A percentile compares a stretch with the other conserved stretches of the same genome.
These are phyloP conservation scores for Pisolithus albus DNA, from an alignment of 768 basidiomycete species.

Conservation along the genomic window DNA sequence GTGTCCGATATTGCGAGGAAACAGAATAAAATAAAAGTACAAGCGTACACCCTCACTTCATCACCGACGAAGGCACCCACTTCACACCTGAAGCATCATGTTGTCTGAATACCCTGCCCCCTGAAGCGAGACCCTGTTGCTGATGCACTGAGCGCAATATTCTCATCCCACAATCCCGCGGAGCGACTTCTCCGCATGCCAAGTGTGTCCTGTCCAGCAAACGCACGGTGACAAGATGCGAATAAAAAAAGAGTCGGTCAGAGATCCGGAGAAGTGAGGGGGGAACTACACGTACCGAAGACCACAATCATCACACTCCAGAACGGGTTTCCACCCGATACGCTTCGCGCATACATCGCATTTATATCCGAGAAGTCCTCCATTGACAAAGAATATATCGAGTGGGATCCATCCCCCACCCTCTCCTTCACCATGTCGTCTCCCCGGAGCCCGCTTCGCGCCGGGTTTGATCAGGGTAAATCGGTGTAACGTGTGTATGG, in stretches of 20 bases:
- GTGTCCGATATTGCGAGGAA: no score
- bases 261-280: slow-evolving; percentile 4
- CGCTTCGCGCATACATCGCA: slow-evolving; percentile 77
- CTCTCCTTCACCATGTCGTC: neutral
- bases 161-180: slow-evolving; percentile 68
- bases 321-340: slow-evolving; percentile 77
- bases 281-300: slow-evolving; percentile 42
- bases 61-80: neutral
- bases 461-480: slow-evolving; percentile 85
- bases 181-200: slow-evolving; percentile 81
- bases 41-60: neutral
- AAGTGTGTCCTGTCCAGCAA: slow-evolving; percentile 58
- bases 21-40: neutral
- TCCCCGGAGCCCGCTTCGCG: slow-evolving; percentile 38
- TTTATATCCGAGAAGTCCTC: slow-evolving; percentile 61
- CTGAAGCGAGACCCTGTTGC: slow-evolving; percentile 2
- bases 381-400: slow-evolving; percentile 72
- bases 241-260: neutral
- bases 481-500: slow-evolving; percentile 63
- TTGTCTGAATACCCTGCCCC: neutral
- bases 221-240: slow-evolving; percentile 2
- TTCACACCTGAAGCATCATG: neutral
- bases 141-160: slow-evolving; percentile 25
- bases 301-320: slow-evolving; percentile 88
- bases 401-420: slow-evolving; percentile 65